Base-by-base conservation (phyloP, 768 basidiomycete species). In the Leucocoprinus sp. region DNA sequence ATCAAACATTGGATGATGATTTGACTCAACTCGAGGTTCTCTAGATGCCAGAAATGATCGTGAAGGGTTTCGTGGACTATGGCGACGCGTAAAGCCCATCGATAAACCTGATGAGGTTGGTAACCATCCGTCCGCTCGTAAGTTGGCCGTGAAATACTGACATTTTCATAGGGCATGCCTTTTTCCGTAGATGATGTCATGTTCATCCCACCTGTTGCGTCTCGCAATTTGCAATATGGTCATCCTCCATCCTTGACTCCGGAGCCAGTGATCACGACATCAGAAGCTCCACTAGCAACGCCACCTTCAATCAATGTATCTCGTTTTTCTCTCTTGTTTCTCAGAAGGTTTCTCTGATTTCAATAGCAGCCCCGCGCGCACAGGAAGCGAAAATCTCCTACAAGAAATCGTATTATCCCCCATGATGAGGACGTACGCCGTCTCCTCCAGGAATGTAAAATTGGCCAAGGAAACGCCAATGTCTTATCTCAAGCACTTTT, bases 401-500 rank as follows among this genome's bases (percentile, higher is more conserved):
- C 58, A 12, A 59, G 63, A 15, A 69, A 69, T 50, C 64, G 67
- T 31, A 67, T 69, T 29, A 70, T 93, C 27, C 81, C 90, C 0
- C 75, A 65, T 15, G 88, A 93, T 31, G 91, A 95, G 54, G 89
- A 96, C 54, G 86, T 92, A 40, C 71, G 82, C 9, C 72, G 86
- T 12, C 62, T 96, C 39, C 79, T 88, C 54, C 80, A 90, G 53
- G 93, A 96, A 60, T 91, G 90, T 62, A 81, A 78, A 49, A 78
- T 91, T 29, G 91, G 83, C 2, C 74, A 75, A 45, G 84, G 84
- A n/a, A 90, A 91, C 54, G 90, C 92, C 0, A 65, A 69, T 34
- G 54, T 93, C 7, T 68, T 95, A 11, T 73, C 75, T 12, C 79
- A 93, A 56, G 76, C 87, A 1, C 65, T 93, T 43, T 71, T 73